These are phyloP conservation scores for Serendipita sp. DNA, from an alignment of 768 basidiomycete species.

Conservation along the genomic window DNA sequence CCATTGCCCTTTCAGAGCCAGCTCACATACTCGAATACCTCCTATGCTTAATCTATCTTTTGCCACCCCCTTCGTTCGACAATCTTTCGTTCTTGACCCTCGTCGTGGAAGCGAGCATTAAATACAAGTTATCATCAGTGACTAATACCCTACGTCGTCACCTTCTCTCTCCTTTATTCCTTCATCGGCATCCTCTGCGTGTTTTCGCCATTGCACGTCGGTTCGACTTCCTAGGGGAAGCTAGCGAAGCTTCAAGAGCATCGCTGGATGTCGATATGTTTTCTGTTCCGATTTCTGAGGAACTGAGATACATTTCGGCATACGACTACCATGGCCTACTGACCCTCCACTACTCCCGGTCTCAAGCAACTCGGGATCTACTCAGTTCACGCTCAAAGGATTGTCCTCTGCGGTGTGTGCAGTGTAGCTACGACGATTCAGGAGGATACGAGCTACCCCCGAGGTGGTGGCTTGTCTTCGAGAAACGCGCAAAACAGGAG, in stretches of 20 bases:
- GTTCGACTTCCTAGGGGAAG: constrained; percentile 46
- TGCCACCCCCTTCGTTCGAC: constrained; percentile 33
- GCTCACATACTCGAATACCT: constrained; percentile 29
- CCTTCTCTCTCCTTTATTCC: constrained; percentile 34
- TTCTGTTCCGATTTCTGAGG: constrained; percentile 40
- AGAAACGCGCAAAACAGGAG: constrained; percentile 39
- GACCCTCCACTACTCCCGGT: constrained; percentile 39
- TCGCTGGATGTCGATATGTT: constrained; percentile 39
- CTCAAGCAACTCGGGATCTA: constrained; percentile 30
- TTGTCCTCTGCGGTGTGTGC: constrained; percentile 37
- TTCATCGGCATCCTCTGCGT: constrained; percentile 33
- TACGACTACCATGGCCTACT: constrained; percentile 50
- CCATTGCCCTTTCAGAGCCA: constrained; percentile 40
- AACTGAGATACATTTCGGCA: constrained; percentile 50
- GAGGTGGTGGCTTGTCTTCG: constrained; percentile 54
- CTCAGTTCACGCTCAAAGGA: constrained; percentile 28
- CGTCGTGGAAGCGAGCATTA: constrained; percentile 37
- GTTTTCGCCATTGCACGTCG: constrained; percentile 59
- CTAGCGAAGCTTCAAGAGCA: constrained; percentile 38
- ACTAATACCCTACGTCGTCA: constrained; percentile 31
- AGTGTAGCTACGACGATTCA: constrained; percentile 37
- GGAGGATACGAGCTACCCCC: constrained; percentile 21
- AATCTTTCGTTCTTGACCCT: constrained; percentile 37
- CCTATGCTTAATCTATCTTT: constrained; percentile 45
- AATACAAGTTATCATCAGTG: constrained; percentile 43